Evolutionary conservation across 768 basidiomycete species (phyloP).

Genomic region (Leucosporidium creatinivorum): DNA sequence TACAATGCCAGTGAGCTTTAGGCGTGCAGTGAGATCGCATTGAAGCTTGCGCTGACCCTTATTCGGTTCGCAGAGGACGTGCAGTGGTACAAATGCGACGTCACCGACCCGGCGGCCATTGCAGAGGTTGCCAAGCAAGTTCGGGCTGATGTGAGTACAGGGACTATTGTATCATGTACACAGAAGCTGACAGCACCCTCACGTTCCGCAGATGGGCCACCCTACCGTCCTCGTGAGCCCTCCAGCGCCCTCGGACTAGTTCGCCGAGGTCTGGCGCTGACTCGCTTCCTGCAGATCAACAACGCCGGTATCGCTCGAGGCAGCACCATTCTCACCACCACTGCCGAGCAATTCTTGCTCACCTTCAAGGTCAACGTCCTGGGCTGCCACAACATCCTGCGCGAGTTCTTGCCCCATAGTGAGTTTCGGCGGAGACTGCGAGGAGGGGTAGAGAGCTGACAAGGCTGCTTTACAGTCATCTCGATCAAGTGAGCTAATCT

Average conservation of each 20-base stretch:
- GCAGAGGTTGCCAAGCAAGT: conserved; percentile 22
- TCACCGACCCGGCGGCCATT: conserved; percentile 19
- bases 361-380: conserved; percentile 30
- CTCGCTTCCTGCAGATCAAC: conserved; percentile 10
- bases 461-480: conserved; percentile 5
- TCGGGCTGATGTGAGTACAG: conserved; percentile 8
- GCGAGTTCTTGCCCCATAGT: conserved; percentile 30
- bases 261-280: not conserved
- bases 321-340: conserved; percentile 23
- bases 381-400: conserved; percentile 16
- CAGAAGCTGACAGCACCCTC: not conserved
- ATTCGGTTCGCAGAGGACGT: conserved; percentile 3
- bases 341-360: conserved; percentile 13
- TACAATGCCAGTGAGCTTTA: conserved; percentile 15
- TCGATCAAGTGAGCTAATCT: conserved; percentile 16
- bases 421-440: not conserved
- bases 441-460: not conserved
- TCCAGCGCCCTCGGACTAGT: not conserved
- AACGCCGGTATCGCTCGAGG: conserved; percentile 30
- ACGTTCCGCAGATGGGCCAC: conserved; percentile 14
- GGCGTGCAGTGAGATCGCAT: fast-evolving
- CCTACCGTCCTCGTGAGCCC: conserved; percentile 20
- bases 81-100: conserved; percentile 22
- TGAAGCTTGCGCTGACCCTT: too few relatives aligned
- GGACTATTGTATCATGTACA: too few relatives aligned